A percentile compares a stretch with the other conserved stretches of the same genome.
These are phyloP conservation scores for Lactarius psammicola DNA, from an alignment of 768 basidiomycete genomes.

Conservation along the genomic window DNA sequence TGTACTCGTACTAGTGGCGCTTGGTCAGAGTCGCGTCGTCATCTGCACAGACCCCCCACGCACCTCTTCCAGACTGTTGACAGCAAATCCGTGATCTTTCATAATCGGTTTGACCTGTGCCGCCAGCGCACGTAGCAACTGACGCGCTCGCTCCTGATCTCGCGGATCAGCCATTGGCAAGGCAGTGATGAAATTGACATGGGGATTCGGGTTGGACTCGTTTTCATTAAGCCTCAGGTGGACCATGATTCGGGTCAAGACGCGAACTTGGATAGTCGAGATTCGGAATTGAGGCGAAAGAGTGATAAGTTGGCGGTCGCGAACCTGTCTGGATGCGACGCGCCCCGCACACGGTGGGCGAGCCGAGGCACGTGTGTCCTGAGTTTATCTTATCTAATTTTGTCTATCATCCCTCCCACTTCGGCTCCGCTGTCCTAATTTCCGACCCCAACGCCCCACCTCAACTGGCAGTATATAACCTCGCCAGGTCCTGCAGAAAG, in stretches of 20 bases:
- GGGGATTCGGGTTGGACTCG: slow-evolving; percentile 69
- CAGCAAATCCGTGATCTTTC: slow-evolving; percentile 71
- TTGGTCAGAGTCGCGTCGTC: background rate
- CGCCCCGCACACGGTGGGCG: background rate
- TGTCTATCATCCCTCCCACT: background rate
- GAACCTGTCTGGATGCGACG: slow-evolving; percentile 1
- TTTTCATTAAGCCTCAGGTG: slow-evolving; percentile 67
- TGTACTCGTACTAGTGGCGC: slow-evolving; percentile 71
- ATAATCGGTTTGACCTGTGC: slow-evolving; percentile 83
- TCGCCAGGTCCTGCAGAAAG: background rate
- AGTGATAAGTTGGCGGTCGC: background rate
- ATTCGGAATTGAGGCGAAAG: background rate
- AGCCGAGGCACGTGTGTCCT: background rate
- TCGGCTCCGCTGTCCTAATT: slow-evolving; percentile 13
- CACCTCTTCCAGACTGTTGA: slow-evolving; percentile 85
- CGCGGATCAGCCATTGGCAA: slow-evolving; percentile 45
- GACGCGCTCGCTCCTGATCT: slow-evolving; percentile 61
- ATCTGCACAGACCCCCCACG: slow-evolving; percentile 13
- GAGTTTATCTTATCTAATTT: slow-evolving; percentile 17
- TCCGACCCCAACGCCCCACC: slow-evolving; percentile 17
- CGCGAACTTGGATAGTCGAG: slow-evolving; percentile 2
- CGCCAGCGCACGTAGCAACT: slow-evolving; percentile 73
- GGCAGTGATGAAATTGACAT: slow-evolving; percentile 72
- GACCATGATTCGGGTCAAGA: slow-evolving; percentile 50
- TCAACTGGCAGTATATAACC: slow-evolving; percentile 7